A percentile compares a stretch with the other conserved stretches of the same genome.
Evolutionary conservation across 805 yeast species (phyloP).

Genomic region (Candida andamanensis): DNA sequence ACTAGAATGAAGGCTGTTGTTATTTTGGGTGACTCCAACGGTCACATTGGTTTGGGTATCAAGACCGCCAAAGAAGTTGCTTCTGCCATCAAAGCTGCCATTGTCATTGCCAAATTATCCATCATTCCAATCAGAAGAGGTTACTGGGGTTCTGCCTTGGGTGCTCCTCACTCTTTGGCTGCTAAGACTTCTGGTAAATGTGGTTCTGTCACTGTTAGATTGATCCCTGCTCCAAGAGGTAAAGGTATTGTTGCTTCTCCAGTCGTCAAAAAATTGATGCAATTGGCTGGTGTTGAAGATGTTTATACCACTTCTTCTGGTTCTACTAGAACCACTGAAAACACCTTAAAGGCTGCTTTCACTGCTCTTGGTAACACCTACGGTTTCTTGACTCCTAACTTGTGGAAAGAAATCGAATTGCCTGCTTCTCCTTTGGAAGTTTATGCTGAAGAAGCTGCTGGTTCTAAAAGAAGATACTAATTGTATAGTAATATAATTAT

Average conservation of each 20-base stretch:
- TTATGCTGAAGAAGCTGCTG: slow-evolving; percentile 80
- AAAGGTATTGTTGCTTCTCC: slow-evolving; percentile 99
- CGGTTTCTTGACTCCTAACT: slow-evolving; percentile 99
- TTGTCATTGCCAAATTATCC: slow-evolving; percentile 97
- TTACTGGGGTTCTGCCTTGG: slow-evolving; percentile 99
- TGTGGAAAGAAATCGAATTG: slow-evolving; percentile 86
- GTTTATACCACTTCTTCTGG: slow-evolving; percentile 98
- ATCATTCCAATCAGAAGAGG: slow-evolving; percentile 99
- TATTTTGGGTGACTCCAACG: slow-evolving; percentile 98
- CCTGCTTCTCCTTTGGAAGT: slow-evolving; percentile 92
- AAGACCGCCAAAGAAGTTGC: slow-evolving; percentile 99
- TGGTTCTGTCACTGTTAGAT: slow-evolving; percentile 98
- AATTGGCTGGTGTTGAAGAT: slow-evolving; percentile 99
- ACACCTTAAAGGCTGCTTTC: slow-evolving; percentile 99
- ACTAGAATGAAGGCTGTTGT: slow-evolving; percentile 99
- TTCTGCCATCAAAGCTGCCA: slow-evolving; percentile 99
- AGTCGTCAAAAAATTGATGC: slow-evolving; percentile 97
- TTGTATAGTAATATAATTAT: slow-evolving; percentile 14
- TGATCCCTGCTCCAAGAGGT: slow-evolving; percentile 99
- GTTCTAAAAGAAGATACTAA: slow-evolving; percentile 72
- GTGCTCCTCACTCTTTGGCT: slow-evolving; percentile 98
- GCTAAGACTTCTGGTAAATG: slow-evolving; percentile 99
- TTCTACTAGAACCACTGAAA: slow-evolving; percentile 99
- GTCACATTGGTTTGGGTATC: slow-evolving; percentile 99
- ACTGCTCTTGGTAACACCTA: slow-evolving; percentile 99